These are phyloP conservation scores for Pezicula rhizophila DNA, from an alignment of 2,329 filamentous ascomycete species.

Conservation along the genomic window DNA sequence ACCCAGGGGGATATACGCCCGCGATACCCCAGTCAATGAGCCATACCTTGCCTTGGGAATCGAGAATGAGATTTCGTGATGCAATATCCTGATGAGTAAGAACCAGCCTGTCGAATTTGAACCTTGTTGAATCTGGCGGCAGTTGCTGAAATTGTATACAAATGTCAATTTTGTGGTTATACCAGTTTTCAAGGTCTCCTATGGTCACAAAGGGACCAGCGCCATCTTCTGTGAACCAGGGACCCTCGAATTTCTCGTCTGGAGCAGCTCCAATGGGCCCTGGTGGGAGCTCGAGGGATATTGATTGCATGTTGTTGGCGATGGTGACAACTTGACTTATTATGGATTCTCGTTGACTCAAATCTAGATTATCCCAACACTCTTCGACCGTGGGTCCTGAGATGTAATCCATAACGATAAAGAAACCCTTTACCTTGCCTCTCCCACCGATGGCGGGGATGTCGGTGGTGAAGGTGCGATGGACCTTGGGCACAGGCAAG, in stretches of 20 bases:
- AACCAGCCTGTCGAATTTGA: conserved; percentile 8
- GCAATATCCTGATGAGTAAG: conserved; percentile 8
- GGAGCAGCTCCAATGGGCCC: conserved; percentile 7
- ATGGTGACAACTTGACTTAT: background rate
- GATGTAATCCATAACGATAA: background rate
- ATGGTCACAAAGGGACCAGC: conserved; percentile 8
- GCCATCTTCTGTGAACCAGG: conserved; percentile 9
- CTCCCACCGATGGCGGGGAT: no score
- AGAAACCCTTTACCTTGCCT: background rate
- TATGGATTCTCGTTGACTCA: background rate
- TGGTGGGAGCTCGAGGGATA: background rate
- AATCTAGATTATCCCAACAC: background rate
- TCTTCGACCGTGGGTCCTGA: background rate
- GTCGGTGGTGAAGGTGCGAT: background rate
- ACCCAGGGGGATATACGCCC: conserved; percentile 11
- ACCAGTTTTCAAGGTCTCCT: conserved; percentile 13
- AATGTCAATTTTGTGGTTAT: conserved; percentile 5
- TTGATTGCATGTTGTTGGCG: background rate
- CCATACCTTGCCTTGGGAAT: conserved; percentile 8
- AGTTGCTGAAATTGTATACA: no score
- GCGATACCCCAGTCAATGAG: conserved; percentile 11
- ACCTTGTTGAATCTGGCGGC: no score
- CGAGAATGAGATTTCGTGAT: conserved; percentile 6
- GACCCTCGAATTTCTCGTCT: conserved; percentile 4
- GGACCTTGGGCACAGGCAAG: background rate